Conservation (phyloP, 768 basidiomycete species). For the Pleurotus sapidus region DNA sequence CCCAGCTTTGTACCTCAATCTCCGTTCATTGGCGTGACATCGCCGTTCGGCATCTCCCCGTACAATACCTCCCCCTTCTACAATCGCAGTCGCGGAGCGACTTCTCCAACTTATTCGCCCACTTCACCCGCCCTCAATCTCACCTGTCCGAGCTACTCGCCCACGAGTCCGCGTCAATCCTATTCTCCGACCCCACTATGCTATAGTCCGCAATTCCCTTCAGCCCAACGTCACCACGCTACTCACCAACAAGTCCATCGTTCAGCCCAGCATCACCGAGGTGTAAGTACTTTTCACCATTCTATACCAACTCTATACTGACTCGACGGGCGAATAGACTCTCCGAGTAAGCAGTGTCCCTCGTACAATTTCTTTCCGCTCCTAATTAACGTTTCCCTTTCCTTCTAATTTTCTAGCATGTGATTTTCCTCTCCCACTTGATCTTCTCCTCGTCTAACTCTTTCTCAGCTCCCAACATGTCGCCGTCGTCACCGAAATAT, state of each 20-base stretch:
- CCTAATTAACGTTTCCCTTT: slow-evolving; percentile 1
- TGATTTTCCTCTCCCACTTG: slow-evolving; percentile 32
- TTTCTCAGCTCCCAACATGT: slow-evolving; percentile 70
- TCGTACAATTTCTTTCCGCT: slow-evolving; percentile 17
- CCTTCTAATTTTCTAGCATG: slow-evolving; percentile 44
- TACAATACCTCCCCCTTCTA: slow-evolving; percentile 87
- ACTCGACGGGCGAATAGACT: slow-evolving; percentile 45
- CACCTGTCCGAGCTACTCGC: slow-evolving; percentile 82
- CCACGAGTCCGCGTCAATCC: slow-evolving; percentile 77
- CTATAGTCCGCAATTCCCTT: slow-evolving; percentile 87
- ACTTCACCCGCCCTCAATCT: slow-evolving; percentile 82
- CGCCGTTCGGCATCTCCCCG: slow-evolving; percentile 78
- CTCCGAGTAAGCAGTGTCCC: slow-evolving; percentile 61
- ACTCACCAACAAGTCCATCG: slow-evolving; percentile 87
- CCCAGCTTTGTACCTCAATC: slow-evolving; percentile 83
- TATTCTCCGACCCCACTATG: slow-evolving; percentile 85
- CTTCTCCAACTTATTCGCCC: slow-evolving; percentile 86
- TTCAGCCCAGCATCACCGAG: slow-evolving; percentile 94
- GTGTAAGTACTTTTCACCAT: slow-evolving; percentile 47
- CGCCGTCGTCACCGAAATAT: slow-evolving; percentile 89
- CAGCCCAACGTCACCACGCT: slow-evolving; percentile 86
- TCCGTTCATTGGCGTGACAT: slow-evolving; percentile 78
- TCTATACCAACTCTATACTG: slow-evolving; percentile 13
- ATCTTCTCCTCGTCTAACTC: slow-evolving; percentile 10
- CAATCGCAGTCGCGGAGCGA: slow-evolving; percentile 52